phyloP scores from a whole-genome alignment of 345 rosid species.

The Eucalyptus polyanthemos region DNA sequence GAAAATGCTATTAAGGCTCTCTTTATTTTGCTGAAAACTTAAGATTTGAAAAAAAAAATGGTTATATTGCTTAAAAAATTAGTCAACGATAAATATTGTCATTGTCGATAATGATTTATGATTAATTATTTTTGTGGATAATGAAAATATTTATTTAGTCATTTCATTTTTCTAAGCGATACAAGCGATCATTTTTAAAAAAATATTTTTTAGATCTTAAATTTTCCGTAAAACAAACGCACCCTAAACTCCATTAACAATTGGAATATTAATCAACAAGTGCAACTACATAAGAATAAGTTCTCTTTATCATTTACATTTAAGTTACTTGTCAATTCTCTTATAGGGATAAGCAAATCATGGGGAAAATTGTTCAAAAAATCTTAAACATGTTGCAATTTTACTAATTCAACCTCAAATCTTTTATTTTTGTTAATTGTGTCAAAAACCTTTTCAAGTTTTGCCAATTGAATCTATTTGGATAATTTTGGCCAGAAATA shows the following conservation, averaged over 20 bases:
- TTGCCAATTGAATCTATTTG: neutral
- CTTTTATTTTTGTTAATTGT: neutral
- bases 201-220: too few relatives aligned
- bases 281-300: neutral
- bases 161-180: neutral
- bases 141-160: too few relatives aligned
- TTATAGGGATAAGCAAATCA: neutral
- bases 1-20: neutral
- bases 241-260: neutral
- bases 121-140: neutral
- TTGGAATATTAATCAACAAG: neutral
- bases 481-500: neutral
- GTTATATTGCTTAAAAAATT: too few relatives aligned
- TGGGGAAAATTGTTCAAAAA: neutral
- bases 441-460: neutral
- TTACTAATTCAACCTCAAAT: neutral
- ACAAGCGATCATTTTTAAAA: too few relatives aligned
- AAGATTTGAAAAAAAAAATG: too few relatives aligned
- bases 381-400: neutral
- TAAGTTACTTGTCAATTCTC: neutral
- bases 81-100: neutral
- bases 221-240: too few relatives aligned
- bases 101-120: too few relatives aligned
- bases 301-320: neutral
- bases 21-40: neutral